phyloP scores from a whole-genome alignment of 1,284 basidiomycete species.

The Trichosporon faecale region DNA sequence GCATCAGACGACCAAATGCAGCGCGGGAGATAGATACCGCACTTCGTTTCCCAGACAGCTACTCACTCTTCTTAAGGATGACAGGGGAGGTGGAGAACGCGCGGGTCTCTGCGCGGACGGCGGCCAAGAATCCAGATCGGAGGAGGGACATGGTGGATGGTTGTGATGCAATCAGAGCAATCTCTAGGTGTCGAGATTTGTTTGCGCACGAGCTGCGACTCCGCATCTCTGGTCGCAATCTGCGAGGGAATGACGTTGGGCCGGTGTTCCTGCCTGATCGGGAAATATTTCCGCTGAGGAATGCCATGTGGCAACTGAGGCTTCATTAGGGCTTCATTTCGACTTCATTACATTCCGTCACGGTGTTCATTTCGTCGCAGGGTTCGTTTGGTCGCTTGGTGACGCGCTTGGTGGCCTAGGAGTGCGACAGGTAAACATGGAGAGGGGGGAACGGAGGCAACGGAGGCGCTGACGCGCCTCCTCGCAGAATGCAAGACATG shows the following conservation, averaged over 20 bases:
- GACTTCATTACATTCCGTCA: too few species aligned
- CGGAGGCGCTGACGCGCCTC: too few species aligned
- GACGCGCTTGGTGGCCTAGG: too few species aligned
- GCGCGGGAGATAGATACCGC: neutral
- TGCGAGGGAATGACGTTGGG: neutral
- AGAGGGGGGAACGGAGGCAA: too few species aligned
- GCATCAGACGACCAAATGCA: neutral
- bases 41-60: neutral
- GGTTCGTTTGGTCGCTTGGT: too few species aligned
- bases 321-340: neutral
- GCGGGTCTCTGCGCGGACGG: slow-evolving; percentile 5
- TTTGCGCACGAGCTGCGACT: neutral
- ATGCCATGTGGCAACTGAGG: neutral
- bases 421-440: too few species aligned
- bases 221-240: neutral
- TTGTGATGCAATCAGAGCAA: neutral
- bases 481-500: neutral
- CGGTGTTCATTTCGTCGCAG: too few species aligned
- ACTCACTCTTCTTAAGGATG: neutral
- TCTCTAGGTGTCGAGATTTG: neutral
- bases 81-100: neutral
- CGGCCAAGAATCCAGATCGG: neutral
- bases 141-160: slow-evolving; percentile 11
- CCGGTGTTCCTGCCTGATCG: neutral
- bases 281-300: neutral